Evolutionary conservation across 331 rosid genomes (phyloP).

Genomic region (Acacia pycnantha): DNA sequence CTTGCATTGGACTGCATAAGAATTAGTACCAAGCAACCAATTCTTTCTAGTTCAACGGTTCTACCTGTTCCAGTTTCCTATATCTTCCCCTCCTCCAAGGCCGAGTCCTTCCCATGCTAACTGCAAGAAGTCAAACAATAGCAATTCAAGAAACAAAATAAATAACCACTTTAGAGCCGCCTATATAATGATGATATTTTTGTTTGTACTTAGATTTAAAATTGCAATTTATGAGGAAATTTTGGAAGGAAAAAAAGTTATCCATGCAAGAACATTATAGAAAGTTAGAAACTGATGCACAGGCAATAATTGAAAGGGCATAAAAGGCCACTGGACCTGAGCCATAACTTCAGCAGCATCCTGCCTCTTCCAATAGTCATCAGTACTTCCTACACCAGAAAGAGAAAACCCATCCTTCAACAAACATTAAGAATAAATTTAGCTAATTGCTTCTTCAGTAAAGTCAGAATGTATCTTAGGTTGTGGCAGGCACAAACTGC

Average conservation of each 20-base stretch:
- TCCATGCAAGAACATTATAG: not conserved
- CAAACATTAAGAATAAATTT: not conserved
- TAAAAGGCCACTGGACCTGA: constrained; percentile 51
- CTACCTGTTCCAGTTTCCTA: constrained; percentile 90
- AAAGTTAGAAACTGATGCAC: constrained; percentile 2
- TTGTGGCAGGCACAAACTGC: not conserved
- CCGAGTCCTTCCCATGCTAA: constrained; percentile 95
- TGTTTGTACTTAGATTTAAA: not conserved
- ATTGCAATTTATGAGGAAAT: not conserved
- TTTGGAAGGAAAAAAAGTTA: not conserved
- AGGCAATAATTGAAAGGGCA: constrained; percentile 15
- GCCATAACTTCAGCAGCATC: constrained; percentile 93
- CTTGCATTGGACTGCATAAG: not conserved
- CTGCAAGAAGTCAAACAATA: constrained; percentile 45
- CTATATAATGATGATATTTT: constrained; percentile 4
- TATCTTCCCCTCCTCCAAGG: constrained; percentile 78
- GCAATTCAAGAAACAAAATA: constrained; percentile 17
- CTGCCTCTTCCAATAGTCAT: constrained; percentile 91
- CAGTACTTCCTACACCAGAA: constrained; percentile 80
- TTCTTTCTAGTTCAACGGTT: not conserved
- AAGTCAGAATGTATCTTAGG: not conserved
- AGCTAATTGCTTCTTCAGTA: not conserved
- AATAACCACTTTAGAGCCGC: not conserved
- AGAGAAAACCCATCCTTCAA: constrained; percentile 17
- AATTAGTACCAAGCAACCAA: not conserved